Conservation (phyloP, 1,284 basidiomycete genomes). For the Irpex lacteus region DNA sequence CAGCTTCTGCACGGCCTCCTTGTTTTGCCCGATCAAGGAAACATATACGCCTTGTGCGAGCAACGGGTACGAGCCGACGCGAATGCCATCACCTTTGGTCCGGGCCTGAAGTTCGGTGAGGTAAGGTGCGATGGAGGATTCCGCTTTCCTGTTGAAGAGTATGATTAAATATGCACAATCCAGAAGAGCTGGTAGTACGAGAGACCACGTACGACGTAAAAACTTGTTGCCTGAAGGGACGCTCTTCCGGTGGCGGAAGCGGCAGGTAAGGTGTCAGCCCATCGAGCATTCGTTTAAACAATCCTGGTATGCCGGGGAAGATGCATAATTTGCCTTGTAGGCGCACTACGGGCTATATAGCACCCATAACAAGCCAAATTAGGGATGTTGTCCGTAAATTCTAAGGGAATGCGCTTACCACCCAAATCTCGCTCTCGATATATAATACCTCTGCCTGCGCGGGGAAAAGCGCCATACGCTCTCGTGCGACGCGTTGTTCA, state of each 20-base stretch:
- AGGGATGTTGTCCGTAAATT: not conserved
- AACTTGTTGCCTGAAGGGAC: conserved; percentile 74
- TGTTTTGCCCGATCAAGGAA: conserved; percentile 77
- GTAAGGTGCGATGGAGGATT: conserved; percentile 89
- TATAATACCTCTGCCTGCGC: conserved; percentile 73
- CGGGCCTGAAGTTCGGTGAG: conserved; percentile 76
- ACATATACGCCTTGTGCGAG: conserved; percentile 67
- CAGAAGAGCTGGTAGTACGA: conserved; percentile 5
- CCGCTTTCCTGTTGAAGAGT: conserved; percentile 79
- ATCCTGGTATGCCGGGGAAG: conserved; percentile 86
- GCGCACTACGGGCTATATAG: conserved; percentile 72
- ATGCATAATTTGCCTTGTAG: conserved; percentile 83
- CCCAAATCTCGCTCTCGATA: conserved; percentile 78
- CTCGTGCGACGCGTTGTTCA: conserved; percentile 70
- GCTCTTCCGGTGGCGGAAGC: conserved; percentile 66
- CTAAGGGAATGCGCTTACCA: conserved; percentile 47
- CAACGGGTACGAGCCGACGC: conserved; percentile 81
- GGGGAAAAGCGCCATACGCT: conserved; percentile 85
- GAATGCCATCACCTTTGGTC: conserved; percentile 73
- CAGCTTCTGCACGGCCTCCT: conserved; percentile 46
- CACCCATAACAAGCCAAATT: not conserved
- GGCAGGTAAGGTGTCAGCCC: conserved; percentile 72
- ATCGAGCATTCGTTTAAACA: conserved; percentile 82
- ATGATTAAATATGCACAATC: too few relatives aligned
- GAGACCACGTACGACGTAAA: conserved; percentile 63